Evolutionary conservation across 768 basidiomycete genomes (phyloP).

Genomic region (Lactarius quietus): DNA sequence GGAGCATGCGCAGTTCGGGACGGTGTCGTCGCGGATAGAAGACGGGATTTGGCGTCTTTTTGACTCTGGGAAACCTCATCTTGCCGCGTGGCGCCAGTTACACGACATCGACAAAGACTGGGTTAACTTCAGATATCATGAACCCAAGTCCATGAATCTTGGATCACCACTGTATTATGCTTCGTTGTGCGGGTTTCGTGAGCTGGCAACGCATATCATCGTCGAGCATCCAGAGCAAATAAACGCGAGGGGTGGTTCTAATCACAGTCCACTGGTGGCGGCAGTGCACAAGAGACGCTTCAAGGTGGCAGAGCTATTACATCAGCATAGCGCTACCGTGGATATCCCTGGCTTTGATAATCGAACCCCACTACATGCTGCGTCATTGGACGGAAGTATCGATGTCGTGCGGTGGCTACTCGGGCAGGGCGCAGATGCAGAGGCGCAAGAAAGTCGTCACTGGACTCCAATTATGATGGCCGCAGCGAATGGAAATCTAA

Average conservation of each 20-base stretch:
- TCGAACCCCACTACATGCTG: background rate
- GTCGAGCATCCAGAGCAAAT: too few species aligned
- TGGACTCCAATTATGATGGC: background rate
- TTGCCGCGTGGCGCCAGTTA: background rate
- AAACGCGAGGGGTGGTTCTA: background rate
- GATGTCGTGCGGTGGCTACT: background rate
- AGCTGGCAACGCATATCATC: too few species aligned
- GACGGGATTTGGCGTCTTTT: background rate
- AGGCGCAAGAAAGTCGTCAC: fast-evolving
- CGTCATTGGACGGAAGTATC: background rate
- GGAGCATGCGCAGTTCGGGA: background rate
- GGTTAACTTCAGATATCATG: background rate
- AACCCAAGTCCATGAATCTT: background rate
- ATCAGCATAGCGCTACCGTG: background rate
- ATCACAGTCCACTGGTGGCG: background rate
- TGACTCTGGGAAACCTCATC: background rate
- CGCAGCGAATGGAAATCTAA: background rate
- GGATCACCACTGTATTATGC: background rate
- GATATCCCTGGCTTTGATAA: background rate
- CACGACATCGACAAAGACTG: background rate
- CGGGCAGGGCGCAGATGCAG: background rate
- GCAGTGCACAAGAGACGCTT: too few species aligned
- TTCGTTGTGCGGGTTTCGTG: background rate
- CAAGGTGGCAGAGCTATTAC: background rate
- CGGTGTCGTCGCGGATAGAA: background rate